phyloP scores from a whole-genome alignment of 2,329 filamentous ascomycete species.

The Neopestalotiopsis clavispora region DNA sequence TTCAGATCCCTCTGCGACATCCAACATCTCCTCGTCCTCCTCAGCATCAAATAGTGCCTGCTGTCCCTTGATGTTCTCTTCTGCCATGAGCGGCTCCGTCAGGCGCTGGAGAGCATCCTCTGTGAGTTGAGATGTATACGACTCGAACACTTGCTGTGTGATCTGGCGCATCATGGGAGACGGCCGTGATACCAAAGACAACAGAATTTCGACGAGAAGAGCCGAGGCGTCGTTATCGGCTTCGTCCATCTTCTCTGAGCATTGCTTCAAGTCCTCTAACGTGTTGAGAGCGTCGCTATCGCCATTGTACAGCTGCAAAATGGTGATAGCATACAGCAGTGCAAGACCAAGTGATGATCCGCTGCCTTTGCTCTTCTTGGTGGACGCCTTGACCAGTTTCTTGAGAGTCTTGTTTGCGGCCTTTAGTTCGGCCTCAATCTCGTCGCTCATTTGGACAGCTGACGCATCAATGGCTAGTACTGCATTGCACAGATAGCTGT shows the following conservation, averaged over 20 bases:
- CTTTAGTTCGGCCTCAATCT: slow-evolving; percentile 56
- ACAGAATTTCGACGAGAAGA: slow-evolving; percentile 81
- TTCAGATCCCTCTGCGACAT: slow-evolving; percentile 46
- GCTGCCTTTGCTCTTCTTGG: slow-evolving; percentile 40
- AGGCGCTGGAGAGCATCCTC: slow-evolving; percentile 70
- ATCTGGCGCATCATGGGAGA: slow-evolving; percentile 86
- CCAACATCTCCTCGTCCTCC: slow-evolving; percentile 61
- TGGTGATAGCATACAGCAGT: slow-evolving; percentile 80
- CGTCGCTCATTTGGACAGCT: slow-evolving; percentile 59
- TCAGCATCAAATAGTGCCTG: slow-evolving; percentile 81
- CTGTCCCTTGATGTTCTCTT: slow-evolving; percentile 83
- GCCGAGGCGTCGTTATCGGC: slow-evolving; percentile 66
- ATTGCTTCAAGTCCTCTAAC: slow-evolving; percentile 79
- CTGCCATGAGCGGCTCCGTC: slow-evolving; percentile 73
- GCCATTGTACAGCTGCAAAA: slow-evolving; percentile 89
- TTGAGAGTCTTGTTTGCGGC: slow-evolving; percentile 58
- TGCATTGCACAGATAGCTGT: slow-evolving; percentile 57
- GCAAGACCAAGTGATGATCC: slow-evolving; percentile 67
- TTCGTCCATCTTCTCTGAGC: slow-evolving; percentile 69
- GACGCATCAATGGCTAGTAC: slow-evolving; percentile 58
- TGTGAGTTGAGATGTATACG: slow-evolving; percentile 78
- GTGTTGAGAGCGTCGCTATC: slow-evolving; percentile 85
- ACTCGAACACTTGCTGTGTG: slow-evolving; percentile 84
- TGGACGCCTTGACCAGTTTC: slow-evolving; percentile 52
- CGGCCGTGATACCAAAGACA: slow-evolving; percentile 87